Conservation (phyloP, 2,329 filamentous ascomycete species). For the Fonsecaea nubica region DNA sequence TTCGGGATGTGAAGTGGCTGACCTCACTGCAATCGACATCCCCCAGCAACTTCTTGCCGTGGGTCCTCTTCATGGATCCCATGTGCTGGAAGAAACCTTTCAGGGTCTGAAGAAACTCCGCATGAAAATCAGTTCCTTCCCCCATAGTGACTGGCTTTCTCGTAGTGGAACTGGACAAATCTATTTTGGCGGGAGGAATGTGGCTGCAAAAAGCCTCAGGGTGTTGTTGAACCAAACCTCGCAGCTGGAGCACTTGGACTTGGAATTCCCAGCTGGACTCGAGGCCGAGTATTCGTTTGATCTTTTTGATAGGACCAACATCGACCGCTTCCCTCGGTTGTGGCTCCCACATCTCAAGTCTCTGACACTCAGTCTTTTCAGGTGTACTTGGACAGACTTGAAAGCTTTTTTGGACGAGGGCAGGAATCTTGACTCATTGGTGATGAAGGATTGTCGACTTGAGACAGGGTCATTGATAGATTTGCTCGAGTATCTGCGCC, state of each 20-base stretch:
- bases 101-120: constrained; percentile 20
- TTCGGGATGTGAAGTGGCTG: constrained; percentile 13
- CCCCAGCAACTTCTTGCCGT: constrained; percentile 28
- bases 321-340: constrained; percentile 28
- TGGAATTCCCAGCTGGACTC: constrained; percentile 30
- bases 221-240: constrained; percentile 25
- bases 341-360: constrained; percentile 29
- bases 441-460: constrained; percentile 30
- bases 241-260: constrained; percentile 27
- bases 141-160: constrained; percentile 35
- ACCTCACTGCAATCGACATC: constrained; percentile 29
- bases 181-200: constrained; percentile 25
- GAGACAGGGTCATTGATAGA: constrained; percentile 32
- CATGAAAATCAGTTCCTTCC: constrained; percentile 29
- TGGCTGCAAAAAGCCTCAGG: constrained; percentile 20
- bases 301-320: constrained; percentile 33
- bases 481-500: constrained; percentile 26
- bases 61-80: background rate
- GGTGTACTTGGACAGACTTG: constrained; percentile 30
- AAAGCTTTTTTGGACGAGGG: constrained; percentile 24
- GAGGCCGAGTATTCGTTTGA: constrained; percentile 30
- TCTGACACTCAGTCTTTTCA: constrained; percentile 29
- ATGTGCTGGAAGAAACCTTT: constrained; percentile 24
- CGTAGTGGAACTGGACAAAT: constrained; percentile 19
- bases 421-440: constrained; percentile 20